A percentile compares a stretch with the other conserved stretches of the same genome.
These are phyloP conservation scores for Aspergillus tanneri DNA, from an alignment of 2,329 filamentous ascomycete genomes.

Conservation along the genomic window DNA sequence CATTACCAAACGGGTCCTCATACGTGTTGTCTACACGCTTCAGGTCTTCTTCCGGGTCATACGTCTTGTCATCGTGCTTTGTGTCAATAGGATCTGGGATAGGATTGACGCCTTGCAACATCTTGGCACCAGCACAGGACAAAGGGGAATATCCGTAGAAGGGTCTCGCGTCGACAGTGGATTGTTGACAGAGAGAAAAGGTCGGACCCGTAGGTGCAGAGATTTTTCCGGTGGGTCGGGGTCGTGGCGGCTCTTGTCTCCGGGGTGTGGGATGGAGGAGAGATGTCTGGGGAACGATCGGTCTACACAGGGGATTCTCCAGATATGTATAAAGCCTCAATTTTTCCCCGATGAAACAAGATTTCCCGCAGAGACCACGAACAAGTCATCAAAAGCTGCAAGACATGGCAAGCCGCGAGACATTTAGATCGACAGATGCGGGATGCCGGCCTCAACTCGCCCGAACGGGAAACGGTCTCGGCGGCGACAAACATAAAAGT, in stretches of 20 bases:
- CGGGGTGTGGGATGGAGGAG: neutral
- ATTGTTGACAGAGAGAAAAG: no score
- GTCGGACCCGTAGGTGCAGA: neutral
- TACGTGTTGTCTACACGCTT: slow-evolving; percentile 6
- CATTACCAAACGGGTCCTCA: slow-evolving; percentile 34
- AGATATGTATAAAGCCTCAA: no score
- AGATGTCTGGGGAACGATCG: neutral
- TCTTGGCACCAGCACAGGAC: slow-evolving; percentile 1
- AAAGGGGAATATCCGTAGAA: neutral
- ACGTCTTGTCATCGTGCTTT: slow-evolving; percentile 8
- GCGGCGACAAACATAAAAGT: neutral
- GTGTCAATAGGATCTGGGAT: slow-evolving; percentile 15
- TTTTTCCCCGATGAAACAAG: no score
- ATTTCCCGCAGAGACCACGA: neutral
- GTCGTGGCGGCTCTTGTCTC: neutral
- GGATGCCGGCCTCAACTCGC: no score
- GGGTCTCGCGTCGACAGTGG: no score
- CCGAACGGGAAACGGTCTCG: neutral
- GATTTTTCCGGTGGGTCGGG: neutral
- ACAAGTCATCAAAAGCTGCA: neutral
- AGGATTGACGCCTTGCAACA: slow-evolving; percentile 10
- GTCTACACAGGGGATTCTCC: no score
- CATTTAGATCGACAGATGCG: neutral
- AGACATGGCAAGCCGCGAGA: neutral
- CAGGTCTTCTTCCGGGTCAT: slow-evolving; percentile 16